Evolutionary conservation across 2,329 filamentous ascomycete species (phyloP).

Genomic region (Pyrenophora seminiperda): DNA sequence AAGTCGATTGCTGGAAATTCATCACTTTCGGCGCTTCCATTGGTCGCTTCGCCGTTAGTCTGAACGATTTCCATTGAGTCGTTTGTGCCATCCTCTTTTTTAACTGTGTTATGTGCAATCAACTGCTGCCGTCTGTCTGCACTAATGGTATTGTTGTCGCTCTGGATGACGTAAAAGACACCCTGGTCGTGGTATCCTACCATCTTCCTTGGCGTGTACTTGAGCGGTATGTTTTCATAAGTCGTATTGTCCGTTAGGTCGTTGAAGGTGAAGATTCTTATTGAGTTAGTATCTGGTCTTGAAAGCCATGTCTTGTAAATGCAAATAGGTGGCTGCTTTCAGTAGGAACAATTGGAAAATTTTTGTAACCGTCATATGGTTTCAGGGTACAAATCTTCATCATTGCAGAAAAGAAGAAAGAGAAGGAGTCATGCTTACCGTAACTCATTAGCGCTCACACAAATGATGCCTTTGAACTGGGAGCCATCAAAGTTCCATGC

Average conservation of each 20-base stretch:
- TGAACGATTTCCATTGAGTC: slow-evolving; percentile 28
- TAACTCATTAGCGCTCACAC: slow-evolving; percentile 85
- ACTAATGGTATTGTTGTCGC: slow-evolving; percentile 89
- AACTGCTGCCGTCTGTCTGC: slow-evolving; percentile 77
- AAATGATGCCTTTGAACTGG: slow-evolving; percentile 92
- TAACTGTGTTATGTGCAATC: slow-evolving; percentile 61
- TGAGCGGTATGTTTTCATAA: slow-evolving; percentile 82
- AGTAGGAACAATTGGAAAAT: slow-evolving; percentile 96
- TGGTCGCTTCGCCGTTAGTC: slow-evolving; percentile 20
- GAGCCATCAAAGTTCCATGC: slow-evolving; percentile 97
- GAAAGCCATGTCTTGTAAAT: not conserved
- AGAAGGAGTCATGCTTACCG: slow-evolving; percentile 63
- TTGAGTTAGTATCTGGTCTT: slow-evolving; percentile 16
- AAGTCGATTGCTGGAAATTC: slow-evolving; percentile 80
- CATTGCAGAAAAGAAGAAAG: slow-evolving; percentile 52
- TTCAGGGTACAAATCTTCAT: slow-evolving; percentile 65
- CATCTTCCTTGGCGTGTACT: slow-evolving; percentile 88
- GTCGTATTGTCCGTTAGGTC: slow-evolving; percentile 84
- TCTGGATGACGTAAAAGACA: slow-evolving; percentile 91
- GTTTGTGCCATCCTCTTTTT: slow-evolving; percentile 47
- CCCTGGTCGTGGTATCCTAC: slow-evolving; percentile 85
- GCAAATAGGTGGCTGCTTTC: slow-evolving; percentile 55
- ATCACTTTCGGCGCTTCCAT: slow-evolving; percentile 40
- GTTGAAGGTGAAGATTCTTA: slow-evolving; percentile 86
- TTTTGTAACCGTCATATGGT: slow-evolving; percentile 56